Evolutionary conservation across 495 filamentous ascomycete species (phyloP).

Genomic region (Massariosphaeria phaeospora): DNA sequence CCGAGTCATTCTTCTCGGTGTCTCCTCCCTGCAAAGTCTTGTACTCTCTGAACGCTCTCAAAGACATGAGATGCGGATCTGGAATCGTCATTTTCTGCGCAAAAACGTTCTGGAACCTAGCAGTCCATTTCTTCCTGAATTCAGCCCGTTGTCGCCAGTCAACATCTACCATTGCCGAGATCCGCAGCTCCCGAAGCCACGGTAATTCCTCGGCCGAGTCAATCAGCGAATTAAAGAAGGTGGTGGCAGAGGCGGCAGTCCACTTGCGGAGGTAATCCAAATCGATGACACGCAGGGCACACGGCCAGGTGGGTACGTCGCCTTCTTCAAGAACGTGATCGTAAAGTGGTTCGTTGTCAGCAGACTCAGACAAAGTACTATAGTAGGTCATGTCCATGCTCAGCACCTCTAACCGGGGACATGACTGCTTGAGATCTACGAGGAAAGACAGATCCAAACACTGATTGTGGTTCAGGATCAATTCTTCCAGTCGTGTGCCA

Average conservation of each 20-base stretch:
- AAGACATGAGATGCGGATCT: constrained; percentile 38
- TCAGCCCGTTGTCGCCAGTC: constrained; percentile 72
- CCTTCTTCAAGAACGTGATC: constrained; percentile 52
- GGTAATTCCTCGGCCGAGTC: constrained; percentile 59
- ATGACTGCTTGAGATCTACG: constrained; percentile 53
- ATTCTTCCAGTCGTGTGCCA: constrained; percentile 56
- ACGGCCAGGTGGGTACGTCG: constrained; percentile 71
- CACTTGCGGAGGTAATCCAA: constrained; percentile 70
- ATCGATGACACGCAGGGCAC: constrained; percentile 61
- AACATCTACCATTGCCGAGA: constrained; percentile 67
- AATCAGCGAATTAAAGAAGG: constrained; percentile 71
- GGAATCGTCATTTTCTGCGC: constrained; percentile 53
- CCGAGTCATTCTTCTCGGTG: constrained; percentile 16
- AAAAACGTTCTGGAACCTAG: constrained; percentile 59
- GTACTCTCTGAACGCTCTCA: constrained; percentile 33
- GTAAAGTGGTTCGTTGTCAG: constrained; percentile 68
- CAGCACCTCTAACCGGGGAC: constrained; percentile 62
- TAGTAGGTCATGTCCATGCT: constrained; percentile 69
- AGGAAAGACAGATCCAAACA: constrained; percentile 70
- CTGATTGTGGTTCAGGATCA: constrained; percentile 71
- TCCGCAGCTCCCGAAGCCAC: constrained; percentile 58
- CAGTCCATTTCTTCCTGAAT: constrained; percentile 68
- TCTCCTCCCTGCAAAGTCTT: constrained; percentile 14
- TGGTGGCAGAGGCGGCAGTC: constrained; percentile 55
- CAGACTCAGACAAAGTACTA: constrained; percentile 48